Percentiles rank a stretch among this genome's conserved stretches.
Evolutionary conservation across 352 stramenopile genomes (phyloP).

Genomic region (Phytophthora sp.): DNA sequence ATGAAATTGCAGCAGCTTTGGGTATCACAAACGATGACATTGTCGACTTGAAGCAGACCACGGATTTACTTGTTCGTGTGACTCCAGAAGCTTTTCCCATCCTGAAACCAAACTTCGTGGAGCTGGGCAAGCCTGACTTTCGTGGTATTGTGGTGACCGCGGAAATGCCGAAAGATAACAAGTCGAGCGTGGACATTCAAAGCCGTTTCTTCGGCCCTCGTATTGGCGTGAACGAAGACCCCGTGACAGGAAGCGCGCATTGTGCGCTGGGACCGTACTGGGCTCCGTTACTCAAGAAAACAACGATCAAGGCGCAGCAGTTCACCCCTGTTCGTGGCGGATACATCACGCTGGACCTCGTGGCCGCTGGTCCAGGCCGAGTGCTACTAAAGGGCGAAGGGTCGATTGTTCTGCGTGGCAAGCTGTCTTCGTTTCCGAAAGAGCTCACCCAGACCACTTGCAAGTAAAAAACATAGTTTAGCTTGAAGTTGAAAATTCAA

Average conservation of each 20-base stretch:
- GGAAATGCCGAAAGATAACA: slow-evolving; percentile 15
- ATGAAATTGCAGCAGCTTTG: slow-evolving; percentile 19
- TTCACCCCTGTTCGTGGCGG: slow-evolving; percentile 50
- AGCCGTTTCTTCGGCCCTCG: slow-evolving; percentile 91
- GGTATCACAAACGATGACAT: slow-evolving; percentile 16
- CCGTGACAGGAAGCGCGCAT: slow-evolving; percentile 93
- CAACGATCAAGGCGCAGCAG: slow-evolving; percentile 50
- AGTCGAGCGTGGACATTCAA: slow-evolving; percentile 46
- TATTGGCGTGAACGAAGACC: slow-evolving; percentile 92
- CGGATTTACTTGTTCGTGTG: slow-evolving; percentile 36
- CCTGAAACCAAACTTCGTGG: slow-evolving; percentile 27
- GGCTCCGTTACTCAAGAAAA: slow-evolving; percentile 47
- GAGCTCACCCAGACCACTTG: no score
- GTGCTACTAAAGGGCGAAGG: slow-evolving; percentile 60
- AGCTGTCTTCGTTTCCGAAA: slow-evolving; percentile 14
- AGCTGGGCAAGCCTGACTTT: slow-evolving; percentile 16
- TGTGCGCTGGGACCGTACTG: slow-evolving; percentile 91
- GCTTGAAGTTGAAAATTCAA: not conserved
- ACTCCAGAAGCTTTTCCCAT: slow-evolving; percentile 21
- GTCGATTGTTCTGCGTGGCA: slow-evolving; percentile 22
- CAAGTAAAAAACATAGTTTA: no score
- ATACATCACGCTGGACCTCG: slow-evolving; percentile 46
- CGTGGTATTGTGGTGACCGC: slow-evolving; percentile 21
- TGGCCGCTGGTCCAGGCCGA: slow-evolving; percentile 27
- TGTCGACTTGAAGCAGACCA: slow-evolving; percentile 26